Evolutionary conservation across 495 filamentous ascomycete genomes (phyloP).

Genomic region (Chaetomium tenue): DNA sequence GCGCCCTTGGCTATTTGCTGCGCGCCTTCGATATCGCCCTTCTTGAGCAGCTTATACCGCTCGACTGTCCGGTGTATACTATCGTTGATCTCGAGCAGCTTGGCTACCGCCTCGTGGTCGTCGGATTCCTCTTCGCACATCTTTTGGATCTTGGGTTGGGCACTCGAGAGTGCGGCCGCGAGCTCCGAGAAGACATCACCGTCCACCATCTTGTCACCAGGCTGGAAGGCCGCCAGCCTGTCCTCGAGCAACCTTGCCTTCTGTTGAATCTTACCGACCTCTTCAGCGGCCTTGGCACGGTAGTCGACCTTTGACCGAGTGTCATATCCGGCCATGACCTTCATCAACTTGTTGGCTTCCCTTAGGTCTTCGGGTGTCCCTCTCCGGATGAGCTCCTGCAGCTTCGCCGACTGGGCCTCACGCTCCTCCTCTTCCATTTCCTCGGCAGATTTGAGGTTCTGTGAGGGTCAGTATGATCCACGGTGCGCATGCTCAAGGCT

Average conservation of each 20-base stretch:
- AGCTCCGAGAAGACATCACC: slow-evolving; percentile 97
- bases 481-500: neutral
- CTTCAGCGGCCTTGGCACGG: slow-evolving; percentile 93
- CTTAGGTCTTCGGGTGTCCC: slow-evolving; percentile 89
- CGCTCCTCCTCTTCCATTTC: slow-evolving; percentile 98
- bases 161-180: slow-evolving; percentile 84
- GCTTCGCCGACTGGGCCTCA: slow-evolving; percentile 91
- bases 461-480: slow-evolving; percentile 14
- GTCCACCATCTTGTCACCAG: slow-evolving; percentile 78
- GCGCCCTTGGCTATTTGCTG: slow-evolving; percentile 80
- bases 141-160: slow-evolving; percentile 96
- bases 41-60: slow-evolving; percentile 89
- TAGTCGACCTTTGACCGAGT: slow-evolving; percentile 95
- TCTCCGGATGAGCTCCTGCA: slow-evolving; percentile 92
- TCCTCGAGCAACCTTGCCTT: slow-evolving; percentile 92
- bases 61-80: slow-evolving; percentile 97
- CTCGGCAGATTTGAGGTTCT: slow-evolving; percentile 94
- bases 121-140: slow-evolving; percentile 99
- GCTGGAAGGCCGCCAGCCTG: slow-evolving; percentile 78
- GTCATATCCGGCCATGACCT: slow-evolving; percentile 97
- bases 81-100: slow-evolving; percentile 95
- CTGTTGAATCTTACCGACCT: slow-evolving; percentile 86
- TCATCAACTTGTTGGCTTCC: slow-evolving; percentile 96
- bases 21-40: slow-evolving; percentile 88
- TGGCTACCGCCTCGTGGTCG: slow-evolving; percentile 91